Percentiles rank a stretch among this genome's conserved stretches.
phyloP scores from a whole-genome alignment of 306 rosid species.

The Benincasa hispida region DNA sequence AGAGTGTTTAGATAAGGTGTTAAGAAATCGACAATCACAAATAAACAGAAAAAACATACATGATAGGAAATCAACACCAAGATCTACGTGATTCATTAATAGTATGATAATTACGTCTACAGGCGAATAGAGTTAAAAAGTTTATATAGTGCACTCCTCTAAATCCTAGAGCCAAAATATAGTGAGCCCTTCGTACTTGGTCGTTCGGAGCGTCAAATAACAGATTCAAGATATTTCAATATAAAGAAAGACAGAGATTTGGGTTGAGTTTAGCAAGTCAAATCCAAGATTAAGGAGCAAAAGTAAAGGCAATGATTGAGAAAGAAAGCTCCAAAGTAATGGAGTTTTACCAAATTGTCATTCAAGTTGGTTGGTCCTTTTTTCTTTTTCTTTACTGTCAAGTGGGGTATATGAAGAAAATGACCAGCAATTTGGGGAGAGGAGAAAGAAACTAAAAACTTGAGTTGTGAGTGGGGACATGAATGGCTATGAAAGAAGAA shows the following conservation, averaged over 20 bases:
- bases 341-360: background rate
- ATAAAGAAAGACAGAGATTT: background rate
- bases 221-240: too few relatives aligned
- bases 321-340: background rate
- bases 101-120: too few relatives aligned
- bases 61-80: too few relatives aligned
- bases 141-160: too few relatives aligned
- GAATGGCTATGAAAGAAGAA: constrained; percentile 1
- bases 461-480: constrained; percentile 1
- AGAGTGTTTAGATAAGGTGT: background rate
- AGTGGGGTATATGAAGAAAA: background rate
- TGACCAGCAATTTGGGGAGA: background rate
- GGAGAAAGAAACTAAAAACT: background rate
- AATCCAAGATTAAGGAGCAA: background rate
- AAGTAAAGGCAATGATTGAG: constrained; percentile 5
- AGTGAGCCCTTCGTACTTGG: too few relatives aligned
- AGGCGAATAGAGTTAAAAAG: too few relatives aligned
- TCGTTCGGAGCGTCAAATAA: too few relatives aligned
- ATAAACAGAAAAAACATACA: too few relatives aligned
- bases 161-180: too few relatives aligned
- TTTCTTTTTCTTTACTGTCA: background rate
- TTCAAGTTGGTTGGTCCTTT: background rate
- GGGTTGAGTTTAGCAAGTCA: constrained; percentile 1
- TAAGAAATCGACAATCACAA: too few relatives aligned
- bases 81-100: too few relatives aligned